phyloP scores from a whole-genome alignment of 2,329 filamentous ascomycete species.

The Ophiosphaerella narmari region DNA sequence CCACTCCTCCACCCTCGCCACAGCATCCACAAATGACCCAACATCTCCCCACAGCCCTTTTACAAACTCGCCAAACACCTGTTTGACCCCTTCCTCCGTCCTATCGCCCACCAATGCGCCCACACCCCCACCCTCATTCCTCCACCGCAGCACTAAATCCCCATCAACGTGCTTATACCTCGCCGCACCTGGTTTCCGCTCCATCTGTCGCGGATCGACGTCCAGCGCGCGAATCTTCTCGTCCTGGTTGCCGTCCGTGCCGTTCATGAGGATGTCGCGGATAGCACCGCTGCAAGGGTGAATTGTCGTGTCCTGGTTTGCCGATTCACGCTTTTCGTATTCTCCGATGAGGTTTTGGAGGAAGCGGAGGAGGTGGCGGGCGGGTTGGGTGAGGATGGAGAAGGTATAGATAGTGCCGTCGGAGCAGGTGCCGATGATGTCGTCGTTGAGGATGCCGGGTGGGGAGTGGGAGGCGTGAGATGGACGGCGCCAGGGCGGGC shows the following conservation, averaged over 20 bases:
- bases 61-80: conserved; percentile 33
- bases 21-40: conserved; percentile 4
- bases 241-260: conserved; percentile 24
- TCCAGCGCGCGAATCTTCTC: conserved; percentile 22
- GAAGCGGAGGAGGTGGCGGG: conserved; percentile 72
- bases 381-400: conserved; percentile 63
- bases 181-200: conserved; percentile 15
- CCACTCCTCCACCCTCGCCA: conserved; percentile 19
- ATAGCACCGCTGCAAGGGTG: conserved; percentile 22
- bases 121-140: conserved; percentile 31
- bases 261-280: conserved; percentile 28
- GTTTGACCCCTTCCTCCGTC: conserved; percentile 24
- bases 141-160: conserved; percentile 44
- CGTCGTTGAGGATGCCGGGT: conserved; percentile 49
- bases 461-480: conserved; percentile 10
- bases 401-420: conserved; percentile 63
- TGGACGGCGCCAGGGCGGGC: conserved; percentile 42
- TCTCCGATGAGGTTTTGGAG: conserved; percentile 66
- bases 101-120: conserved; percentile 10
- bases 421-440: conserved; percentile 56
- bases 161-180: conserved; percentile 49
- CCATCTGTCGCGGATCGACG: conserved; percentile 31
- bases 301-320: conserved; percentile 14
- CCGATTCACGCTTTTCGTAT: conserved; percentile 19
- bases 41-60: conserved; percentile 13